A percentile compares a stretch with the other conserved stretches of the same genome.
phyloP scores from a whole-genome alignment of 2,329 filamentous ascomycete genomes.

The Nannizziopsis barbatae region DNA sequence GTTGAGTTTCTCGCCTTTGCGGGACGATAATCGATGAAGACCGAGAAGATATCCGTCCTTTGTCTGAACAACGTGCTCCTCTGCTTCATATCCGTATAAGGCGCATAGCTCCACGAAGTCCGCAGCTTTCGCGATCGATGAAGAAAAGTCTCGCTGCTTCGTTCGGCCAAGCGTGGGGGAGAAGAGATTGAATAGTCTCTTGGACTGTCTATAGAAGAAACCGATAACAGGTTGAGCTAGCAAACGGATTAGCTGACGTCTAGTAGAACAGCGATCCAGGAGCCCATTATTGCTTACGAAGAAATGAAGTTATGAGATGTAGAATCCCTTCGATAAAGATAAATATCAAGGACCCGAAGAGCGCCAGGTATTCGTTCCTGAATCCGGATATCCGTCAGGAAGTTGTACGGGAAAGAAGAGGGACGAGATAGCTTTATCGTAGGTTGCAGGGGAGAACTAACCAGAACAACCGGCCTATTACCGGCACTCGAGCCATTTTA shows the following conservation, averaged over 20 bases:
- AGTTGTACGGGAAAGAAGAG: neutral
- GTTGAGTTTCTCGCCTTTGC: slow-evolving; percentile 65
- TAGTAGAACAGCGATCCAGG: neutral
- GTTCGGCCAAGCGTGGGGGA: slow-evolving; percentile 58
- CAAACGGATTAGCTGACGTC: slow-evolving; percentile 1
- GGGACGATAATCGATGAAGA: slow-evolving; percentile 74
- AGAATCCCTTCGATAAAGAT: slow-evolving; percentile 73
- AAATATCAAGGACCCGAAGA: slow-evolving; percentile 71
- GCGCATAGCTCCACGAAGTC: slow-evolving; percentile 94
- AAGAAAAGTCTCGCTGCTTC: slow-evolving; percentile 57
- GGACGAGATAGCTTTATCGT: no score
- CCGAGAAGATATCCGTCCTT: slow-evolving; percentile 87
- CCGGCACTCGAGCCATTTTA: no score
- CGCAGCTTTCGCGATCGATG: slow-evolving; percentile 69
- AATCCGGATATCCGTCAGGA: slow-evolving; percentile 3
- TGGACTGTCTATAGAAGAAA: slow-evolving; percentile 72
- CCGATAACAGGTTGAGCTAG: slow-evolving; percentile 66
- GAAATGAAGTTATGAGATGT: slow-evolving; percentile 72
- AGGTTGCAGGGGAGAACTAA: no score
- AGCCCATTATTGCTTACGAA: slow-evolving; percentile 51
- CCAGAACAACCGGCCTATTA: no score
- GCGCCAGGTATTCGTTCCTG: slow-evolving; percentile 76
- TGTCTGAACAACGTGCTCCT: slow-evolving; percentile 93
- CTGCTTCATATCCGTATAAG: slow-evolving; percentile 80
- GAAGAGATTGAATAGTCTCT: slow-evolving; percentile 68